A percentile compares a stretch with the other conserved stretches of the same genome.
Conservation (phyloP, 257 asterid genomes). For the Sherardia arvensis region DNA sequence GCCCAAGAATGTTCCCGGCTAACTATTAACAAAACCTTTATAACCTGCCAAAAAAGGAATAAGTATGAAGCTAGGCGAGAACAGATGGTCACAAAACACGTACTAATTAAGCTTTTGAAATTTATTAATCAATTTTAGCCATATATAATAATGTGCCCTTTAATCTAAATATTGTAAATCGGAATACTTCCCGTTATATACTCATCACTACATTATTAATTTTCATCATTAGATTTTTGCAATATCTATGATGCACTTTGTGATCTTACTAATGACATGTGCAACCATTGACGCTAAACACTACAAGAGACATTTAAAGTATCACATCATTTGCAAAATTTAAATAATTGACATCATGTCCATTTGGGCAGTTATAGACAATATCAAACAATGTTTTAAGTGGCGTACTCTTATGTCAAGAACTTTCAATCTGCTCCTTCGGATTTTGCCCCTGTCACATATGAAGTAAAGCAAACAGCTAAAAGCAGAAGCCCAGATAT, state of each 20-base stretch:
- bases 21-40: slow-evolving; percentile 66
- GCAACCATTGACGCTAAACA: too few species aligned
- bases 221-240: background rate
- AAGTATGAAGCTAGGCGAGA: background rate
- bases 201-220: background rate
- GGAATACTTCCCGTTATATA: background rate
- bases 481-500: slow-evolving; percentile 96
- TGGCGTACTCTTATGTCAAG: slow-evolving; percentile 95
- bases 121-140: background rate
- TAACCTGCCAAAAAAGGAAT: slow-evolving; percentile 48
- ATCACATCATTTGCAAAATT: background rate
- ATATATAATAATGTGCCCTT: background rate
- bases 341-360: background rate
- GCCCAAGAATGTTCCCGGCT: slow-evolving; percentile 95
- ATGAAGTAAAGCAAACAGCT: slow-evolving; percentile 89
- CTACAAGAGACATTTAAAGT: background rate
- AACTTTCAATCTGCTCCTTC: slow-evolving; percentile 81
- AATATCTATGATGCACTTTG: background rate
- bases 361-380: background rate
- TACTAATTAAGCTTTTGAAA: background rate
- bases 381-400: slow-evolving; percentile 1
- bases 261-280: background rate
- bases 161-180: too few species aligned
- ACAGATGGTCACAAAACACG: too few species aligned
- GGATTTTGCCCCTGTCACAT: slow-evolving; percentile 94